A percentile compares a stretch with the other conserved stretches of the same genome.
These are phyloP conservation scores for Penicillium goetzii DNA, from an alignment of 495 filamentous ascomycete genomes.

Conservation along the genomic window DNA sequence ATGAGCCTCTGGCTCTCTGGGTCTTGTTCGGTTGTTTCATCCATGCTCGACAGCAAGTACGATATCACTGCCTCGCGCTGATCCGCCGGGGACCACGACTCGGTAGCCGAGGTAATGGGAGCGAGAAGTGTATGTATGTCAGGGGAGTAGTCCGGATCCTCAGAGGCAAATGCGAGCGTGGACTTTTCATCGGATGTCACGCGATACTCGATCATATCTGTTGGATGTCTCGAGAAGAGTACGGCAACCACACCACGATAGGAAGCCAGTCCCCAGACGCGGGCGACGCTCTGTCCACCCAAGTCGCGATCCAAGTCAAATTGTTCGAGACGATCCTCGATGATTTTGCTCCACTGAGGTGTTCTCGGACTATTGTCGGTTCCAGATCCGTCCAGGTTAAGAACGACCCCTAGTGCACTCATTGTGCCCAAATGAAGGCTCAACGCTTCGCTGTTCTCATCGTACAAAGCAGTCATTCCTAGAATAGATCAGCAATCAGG, in stretches of 20 bases:
- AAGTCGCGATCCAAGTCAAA: conserved; percentile 53
- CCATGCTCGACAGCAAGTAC: conserved; percentile 35
- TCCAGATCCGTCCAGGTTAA: conserved; percentile 15
- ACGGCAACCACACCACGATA: conserved; percentile 43
- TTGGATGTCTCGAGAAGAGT: conserved; percentile 53
- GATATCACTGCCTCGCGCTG: conserved; percentile 33
- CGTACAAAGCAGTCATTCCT: conserved; percentile 35
- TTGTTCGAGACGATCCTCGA: conserved; percentile 41
- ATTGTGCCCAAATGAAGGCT: conserved; percentile 38
- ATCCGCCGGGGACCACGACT: conserved; percentile 16
- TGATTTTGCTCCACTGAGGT: conserved; percentile 38
- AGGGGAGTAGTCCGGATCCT: conserved; percentile 10
- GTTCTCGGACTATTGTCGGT: neutral
- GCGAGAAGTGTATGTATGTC: conserved; percentile 19
- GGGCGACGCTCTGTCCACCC: conserved; percentile 43
- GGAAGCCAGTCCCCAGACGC: conserved; percentile 57
- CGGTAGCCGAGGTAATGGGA: conserved; percentile 8
- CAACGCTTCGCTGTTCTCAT: conserved; percentile 19
- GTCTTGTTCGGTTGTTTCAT: conserved; percentile 16
- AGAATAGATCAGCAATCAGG: conserved; percentile 14
- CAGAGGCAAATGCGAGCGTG: conserved; percentile 41
- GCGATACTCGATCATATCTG: conserved; percentile 57
- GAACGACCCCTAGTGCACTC: conserved; percentile 29
- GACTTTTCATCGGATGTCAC: conserved; percentile 42
- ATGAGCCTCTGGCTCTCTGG: conserved; percentile 35